Evolutionary conservation across 768 basidiomycete genomes (phyloP).

Genomic region (Tubosaeta brunneosetosa): DNA sequence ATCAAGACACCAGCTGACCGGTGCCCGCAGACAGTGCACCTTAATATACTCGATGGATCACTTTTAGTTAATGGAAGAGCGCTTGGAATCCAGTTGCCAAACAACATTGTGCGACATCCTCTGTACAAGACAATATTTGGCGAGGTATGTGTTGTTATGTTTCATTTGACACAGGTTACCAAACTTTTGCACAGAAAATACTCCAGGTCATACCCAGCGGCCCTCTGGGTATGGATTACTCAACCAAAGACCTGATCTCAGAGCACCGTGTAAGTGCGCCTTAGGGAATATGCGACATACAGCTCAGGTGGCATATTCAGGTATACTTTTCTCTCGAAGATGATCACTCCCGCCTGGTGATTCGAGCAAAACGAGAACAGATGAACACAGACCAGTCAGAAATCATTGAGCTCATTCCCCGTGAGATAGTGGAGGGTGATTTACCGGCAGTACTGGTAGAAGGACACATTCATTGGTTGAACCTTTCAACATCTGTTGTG

Average conservation of each 20-base stretch:
- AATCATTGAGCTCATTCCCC: slow-evolving; percentile 25
- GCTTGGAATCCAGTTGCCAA: slow-evolving; percentile 13
- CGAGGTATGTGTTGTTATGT: slow-evolving; percentile 6
- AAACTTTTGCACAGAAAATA: slow-evolving; percentile 5
- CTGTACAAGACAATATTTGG: slow-evolving; percentile 19
- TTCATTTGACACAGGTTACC: no score
- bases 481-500: slow-evolving; percentile 15
- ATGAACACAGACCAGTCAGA: background rate
- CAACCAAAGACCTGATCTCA: slow-evolving; percentile 16
- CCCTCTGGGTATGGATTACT: slow-evolving; percentile 22
- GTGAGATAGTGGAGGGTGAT: slow-evolving; percentile 18
- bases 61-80: slow-evolving; percentile 22
- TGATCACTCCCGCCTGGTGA: slow-evolving; percentile 1
- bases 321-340: slow-evolving; percentile 11
- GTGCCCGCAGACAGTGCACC: slow-evolving; percentile 28
- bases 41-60: slow-evolving; percentile 34
- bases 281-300: background rate
- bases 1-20: slow-evolving; percentile 3
- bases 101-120: slow-evolving; percentile 6
- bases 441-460: slow-evolving; percentile 22
- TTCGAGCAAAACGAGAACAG: slow-evolving; percentile 6
- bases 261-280: slow-evolving; percentile 13
- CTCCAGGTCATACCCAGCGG: slow-evolving; percentile 16
- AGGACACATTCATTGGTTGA: slow-evolving; percentile 29
- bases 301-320: background rate